phyloP scores from a whole-genome alignment of 495 filamentous ascomycete genomes.

The Beverwykella pulmonaria region DNA sequence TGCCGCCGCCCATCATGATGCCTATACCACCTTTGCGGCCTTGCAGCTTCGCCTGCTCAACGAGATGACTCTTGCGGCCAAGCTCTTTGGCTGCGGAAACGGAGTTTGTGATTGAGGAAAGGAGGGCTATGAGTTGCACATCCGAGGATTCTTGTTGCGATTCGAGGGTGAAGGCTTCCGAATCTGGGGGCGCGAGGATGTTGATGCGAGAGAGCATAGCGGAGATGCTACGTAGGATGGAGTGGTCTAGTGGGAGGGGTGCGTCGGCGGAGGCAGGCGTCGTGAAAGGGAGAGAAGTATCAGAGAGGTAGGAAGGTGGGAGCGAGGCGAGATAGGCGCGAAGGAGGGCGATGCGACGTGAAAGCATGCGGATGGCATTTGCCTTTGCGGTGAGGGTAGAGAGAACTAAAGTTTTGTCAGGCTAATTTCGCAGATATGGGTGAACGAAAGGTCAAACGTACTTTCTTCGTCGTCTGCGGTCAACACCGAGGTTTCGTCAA shows the following conservation, averaged over 20 bases:
- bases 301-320: constrained; percentile 62
- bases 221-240: constrained; percentile 61
- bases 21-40: constrained; percentile 19
- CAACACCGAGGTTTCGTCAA: constrained; percentile 56
- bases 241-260: constrained; percentile 45
- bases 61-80: constrained; percentile 32
- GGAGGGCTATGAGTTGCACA: constrained; percentile 36
- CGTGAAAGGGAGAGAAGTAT: constrained; percentile 36
- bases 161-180: constrained; percentile 36
- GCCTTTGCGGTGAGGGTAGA: constrained; percentile 77
- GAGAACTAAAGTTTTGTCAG: constrained; percentile 56
- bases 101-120: constrained; percentile 33
- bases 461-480: constrained; percentile 77
- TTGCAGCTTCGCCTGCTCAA: constrained; percentile 26
- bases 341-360: constrained; percentile 79
- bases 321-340: constrained; percentile 76
- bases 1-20: constrained; percentile 6
- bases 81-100: constrained; percentile 35
- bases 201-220: constrained; percentile 58
- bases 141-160: constrained; percentile 36
- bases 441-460: constrained; percentile 34
- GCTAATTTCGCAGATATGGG: not conserved
- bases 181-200: constrained; percentile 51
- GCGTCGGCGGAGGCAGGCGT: constrained; percentile 40
- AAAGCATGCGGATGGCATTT: constrained; percentile 90